Base-by-base conservation (phyloP, 2,329 filamentous ascomycete species). In the Alternaria rosae region DNA sequence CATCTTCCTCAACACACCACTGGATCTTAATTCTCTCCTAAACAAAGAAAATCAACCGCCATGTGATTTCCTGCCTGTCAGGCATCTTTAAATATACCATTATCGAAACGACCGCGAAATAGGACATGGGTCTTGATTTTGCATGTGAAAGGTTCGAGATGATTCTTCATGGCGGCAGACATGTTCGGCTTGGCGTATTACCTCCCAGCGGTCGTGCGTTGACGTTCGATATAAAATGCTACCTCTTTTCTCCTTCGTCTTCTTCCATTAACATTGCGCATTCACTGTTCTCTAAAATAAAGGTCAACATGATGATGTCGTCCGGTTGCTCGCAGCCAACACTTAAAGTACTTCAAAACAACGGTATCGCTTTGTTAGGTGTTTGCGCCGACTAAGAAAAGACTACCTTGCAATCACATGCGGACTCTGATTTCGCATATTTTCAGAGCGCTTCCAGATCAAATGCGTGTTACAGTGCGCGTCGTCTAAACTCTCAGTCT, bases 1-100 rank as follows among this genome's bases (percentile, higher is more conserved):
- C 15, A 35, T n/a, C 32, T 9, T 0, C 15, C 32, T 10, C 15
- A n/a, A 35, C 0, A n/a, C 2, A 35, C 8, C 2, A 0, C 4
- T 15, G 9, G 3, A 35, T 35, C 7, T 5, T 35, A 15, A 15
- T 4, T 6, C 3, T 35, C 15, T 35, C 30, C 30, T 32, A 15
- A 32, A 32, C 12, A 32, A 13, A 0, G 30, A 32, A 12, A 6
- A 32, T 12, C 12, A 6, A 5, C 28, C 28, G 12, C 30, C 32
- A 35, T 35, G 15, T 35, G 32, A 4, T 7, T 4, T 35, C 3
- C 32, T 35, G 15, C 32, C 32, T 32, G 13, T 6, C 13, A 32
- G 6, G 13, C 12, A 1, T 32, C 2, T 15, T 3, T 4, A 32
- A 1, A 32, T 15, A 32, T 2, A 32, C 1, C 2, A 8, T 15